A percentile compares a stretch with the other conserved stretches of the same genome.
These are phyloP conservation scores for Angomonas deanei DNA, from an alignment of 208 protist genomes.

Conservation along the genomic window DNA sequence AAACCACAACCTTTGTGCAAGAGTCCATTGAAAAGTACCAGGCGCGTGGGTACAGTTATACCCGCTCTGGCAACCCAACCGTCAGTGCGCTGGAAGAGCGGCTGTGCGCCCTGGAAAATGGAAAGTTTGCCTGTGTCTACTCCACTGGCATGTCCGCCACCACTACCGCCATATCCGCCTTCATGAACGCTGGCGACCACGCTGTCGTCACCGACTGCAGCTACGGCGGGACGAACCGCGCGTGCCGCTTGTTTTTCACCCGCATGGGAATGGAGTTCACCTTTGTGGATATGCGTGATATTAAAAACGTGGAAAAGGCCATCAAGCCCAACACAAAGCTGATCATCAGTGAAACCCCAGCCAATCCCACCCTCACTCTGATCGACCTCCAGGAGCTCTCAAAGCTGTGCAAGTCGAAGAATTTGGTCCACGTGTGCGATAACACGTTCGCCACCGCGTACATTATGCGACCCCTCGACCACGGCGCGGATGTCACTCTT, in stretches of 20 bases:
- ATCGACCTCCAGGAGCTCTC: conserved; percentile 88
- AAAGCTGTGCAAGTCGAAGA: conserved; percentile 69
- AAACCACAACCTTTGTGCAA: conserved; percentile 88
- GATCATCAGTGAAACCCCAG: conserved; percentile 94
- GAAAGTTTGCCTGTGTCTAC: conserved; percentile 80
- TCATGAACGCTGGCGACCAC: conserved; percentile 89
- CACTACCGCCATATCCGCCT: conserved; percentile 85
- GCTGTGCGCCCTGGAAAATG: conserved; percentile 89
- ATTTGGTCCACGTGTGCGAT: conserved; percentile 92
- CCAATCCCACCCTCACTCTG: conserved; percentile 94
- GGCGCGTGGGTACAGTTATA: conserved; percentile 89
- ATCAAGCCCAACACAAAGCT: conserved; percentile 91
- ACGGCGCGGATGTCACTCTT: conserved; percentile 95
- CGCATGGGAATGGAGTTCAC: conserved; percentile 88
- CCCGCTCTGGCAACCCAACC: conserved; percentile 93
- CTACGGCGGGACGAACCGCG: conserved; percentile 94
- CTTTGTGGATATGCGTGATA: conserved; percentile 92
- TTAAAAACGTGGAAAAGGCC: conserved; percentile 74
- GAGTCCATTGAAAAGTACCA: conserved; percentile 83
- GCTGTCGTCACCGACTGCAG: conserved; percentile 91
- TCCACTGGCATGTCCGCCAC: conserved; percentile 88
- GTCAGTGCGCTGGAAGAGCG: conserved; percentile 84
- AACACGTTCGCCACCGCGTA: conserved; percentile 96
- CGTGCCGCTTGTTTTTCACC: conserved; percentile 82
- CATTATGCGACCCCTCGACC: conserved; percentile 93